These are phyloP conservation scores for Colletotrichum musae DNA, from an alignment of 2,329 filamentous ascomycete species.

Conservation along the genomic window DNA sequence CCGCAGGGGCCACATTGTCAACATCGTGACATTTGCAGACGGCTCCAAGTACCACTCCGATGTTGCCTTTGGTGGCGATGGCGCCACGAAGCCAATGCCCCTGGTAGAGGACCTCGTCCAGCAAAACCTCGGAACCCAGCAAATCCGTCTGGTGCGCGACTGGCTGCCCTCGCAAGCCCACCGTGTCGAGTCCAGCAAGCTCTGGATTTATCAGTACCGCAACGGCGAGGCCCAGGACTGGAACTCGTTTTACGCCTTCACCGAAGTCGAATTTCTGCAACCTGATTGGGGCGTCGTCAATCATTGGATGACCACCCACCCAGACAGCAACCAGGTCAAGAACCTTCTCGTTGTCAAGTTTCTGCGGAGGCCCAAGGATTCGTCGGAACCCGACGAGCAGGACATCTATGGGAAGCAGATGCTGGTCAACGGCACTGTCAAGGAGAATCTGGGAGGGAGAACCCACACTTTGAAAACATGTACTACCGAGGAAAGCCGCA, in stretches of 20 bases:
- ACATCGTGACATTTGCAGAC: conserved; percentile 69
- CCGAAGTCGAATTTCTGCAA: conserved; percentile 73
- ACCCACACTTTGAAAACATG: conserved; percentile 63
- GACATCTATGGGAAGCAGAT: conserved; percentile 68
- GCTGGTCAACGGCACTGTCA: conserved; percentile 65
- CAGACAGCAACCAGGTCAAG: conserved; percentile 67
- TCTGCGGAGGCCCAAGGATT: conserved; percentile 58
- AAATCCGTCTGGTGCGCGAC: conserved; percentile 67
- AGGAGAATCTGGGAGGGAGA: conserved; percentile 66
- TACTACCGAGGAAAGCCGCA: conserved; percentile 66
- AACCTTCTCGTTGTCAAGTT: conserved; percentile 68
- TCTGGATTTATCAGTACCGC: conserved; percentile 76
- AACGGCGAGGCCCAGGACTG: conserved; percentile 65
- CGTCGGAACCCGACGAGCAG: conserved; percentile 52
- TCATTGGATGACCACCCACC: conserved; percentile 65
- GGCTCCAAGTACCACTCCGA: conserved; percentile 69
- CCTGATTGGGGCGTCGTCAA: conserved; percentile 75
- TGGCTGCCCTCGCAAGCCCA: conserved; percentile 61
- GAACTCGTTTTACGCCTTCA: conserved; percentile 75
- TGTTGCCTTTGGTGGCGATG: conserved; percentile 76
- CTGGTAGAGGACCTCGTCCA: conserved; percentile 60
- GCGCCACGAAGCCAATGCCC: conserved; percentile 70
- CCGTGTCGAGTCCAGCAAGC: conserved; percentile 57
- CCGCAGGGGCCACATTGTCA: conserved; percentile 68
- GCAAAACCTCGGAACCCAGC: conserved; percentile 67